Evolutionary conservation across 768 basidiomycete genomes (phyloP).

Genomic region (Mycena amicta): DNA sequence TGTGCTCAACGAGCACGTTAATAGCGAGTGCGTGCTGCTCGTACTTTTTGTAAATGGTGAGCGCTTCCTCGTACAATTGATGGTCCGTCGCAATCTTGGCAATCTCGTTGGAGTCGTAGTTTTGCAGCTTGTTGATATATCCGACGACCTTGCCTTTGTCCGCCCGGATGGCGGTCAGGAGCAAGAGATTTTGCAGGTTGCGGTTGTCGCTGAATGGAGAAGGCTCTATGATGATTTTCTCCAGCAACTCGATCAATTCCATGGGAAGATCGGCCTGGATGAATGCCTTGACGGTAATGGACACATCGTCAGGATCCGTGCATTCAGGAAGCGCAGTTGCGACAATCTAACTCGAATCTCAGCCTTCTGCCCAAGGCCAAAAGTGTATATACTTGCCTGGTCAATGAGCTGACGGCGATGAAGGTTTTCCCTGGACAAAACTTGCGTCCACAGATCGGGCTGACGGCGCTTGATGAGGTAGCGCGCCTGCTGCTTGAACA

Average conservation of each 20-base stretch:
- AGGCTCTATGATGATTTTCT: slow-evolving; percentile 97
- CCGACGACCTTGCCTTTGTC: slow-evolving; percentile 98
- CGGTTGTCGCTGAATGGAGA: slow-evolving; percentile 98
- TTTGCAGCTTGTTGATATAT: slow-evolving; percentile 96
- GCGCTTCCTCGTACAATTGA: slow-evolving; percentile 92
- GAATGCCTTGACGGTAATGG: slow-evolving; percentile 98
- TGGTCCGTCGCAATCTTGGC: slow-evolving; percentile 97
- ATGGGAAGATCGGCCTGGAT: slow-evolving; percentile 94
- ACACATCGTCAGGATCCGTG: slow-evolving; percentile 98
- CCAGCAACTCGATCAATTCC: slow-evolving; percentile 94
- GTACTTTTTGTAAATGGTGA: slow-evolving; percentile 97
- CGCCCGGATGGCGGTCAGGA: slow-evolving; percentile 94
- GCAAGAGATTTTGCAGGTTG: slow-evolving; percentile 91
- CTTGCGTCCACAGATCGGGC: slow-evolving; percentile 95
- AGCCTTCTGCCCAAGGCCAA: too few species aligned
- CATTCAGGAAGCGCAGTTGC: slow-evolving; percentile 95
- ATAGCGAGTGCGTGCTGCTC: slow-evolving; percentile 95
- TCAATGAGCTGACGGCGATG: slow-evolving; percentile 94
- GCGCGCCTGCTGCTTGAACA: slow-evolving; percentile 99
- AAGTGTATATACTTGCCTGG: slow-evolving; percentile 67
- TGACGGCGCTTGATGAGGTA: slow-evolving; percentile 97
- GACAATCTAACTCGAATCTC: too few species aligned
- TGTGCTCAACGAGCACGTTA: slow-evolving; percentile 96
- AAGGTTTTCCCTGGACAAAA: slow-evolving; percentile 84
- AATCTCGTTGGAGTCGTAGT: slow-evolving; percentile 93